These are phyloP conservation scores for Nelumbo lutea DNA, from an alignment of 164 flowering plant species.

Conservation along the genomic window DNA sequence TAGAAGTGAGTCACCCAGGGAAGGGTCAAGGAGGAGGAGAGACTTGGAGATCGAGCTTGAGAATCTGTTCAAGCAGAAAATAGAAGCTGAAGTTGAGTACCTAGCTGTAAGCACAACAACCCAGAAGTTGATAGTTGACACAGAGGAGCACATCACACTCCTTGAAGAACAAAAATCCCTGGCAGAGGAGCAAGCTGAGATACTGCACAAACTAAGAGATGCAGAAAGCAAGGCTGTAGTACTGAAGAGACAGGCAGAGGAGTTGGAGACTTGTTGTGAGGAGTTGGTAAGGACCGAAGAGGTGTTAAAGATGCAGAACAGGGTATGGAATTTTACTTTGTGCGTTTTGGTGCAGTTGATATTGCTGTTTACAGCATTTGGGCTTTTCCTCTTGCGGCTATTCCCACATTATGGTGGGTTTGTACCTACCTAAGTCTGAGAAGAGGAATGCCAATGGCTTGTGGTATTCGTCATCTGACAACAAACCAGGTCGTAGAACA, in stretches of 20 bases:
- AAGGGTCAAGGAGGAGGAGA: conserved; percentile 14
- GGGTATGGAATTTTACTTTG: conserved; percentile 28
- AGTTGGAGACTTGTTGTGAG: conserved; percentile 25
- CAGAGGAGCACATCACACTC: conserved; percentile 19
- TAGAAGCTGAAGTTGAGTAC: conserved; percentile 66
- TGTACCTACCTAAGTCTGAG: conserved; percentile 54
- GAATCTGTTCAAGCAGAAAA: conserved; percentile 38
- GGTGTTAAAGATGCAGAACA: conserved; percentile 30
- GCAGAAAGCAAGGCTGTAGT: conserved; percentile 30
- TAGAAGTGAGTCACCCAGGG: conserved; percentile 16
- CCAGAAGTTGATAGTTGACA: conserved; percentile 27
- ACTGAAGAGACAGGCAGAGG: conserved; percentile 33
- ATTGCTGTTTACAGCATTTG: conserved; percentile 31
- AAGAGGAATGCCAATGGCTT: too few relatives aligned
- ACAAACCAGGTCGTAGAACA: neutral
- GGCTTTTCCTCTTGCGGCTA: conserved; percentile 28
- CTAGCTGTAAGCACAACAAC: conserved; percentile 29
- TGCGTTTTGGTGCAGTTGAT: conserved; percentile 43
- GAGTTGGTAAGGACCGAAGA: conserved; percentile 29
- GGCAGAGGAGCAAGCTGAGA: conserved; percentile 31
- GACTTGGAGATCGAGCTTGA: conserved; percentile 32
- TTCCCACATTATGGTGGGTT: conserved; percentile 25
- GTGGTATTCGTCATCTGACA: too few relatives aligned
- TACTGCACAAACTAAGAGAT: conserved; percentile 29
- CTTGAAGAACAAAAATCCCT: conserved; percentile 27